These are phyloP conservation scores for Tolypocladium inflatum DNA, from an alignment of 2,329 filamentous ascomycete species.

Conservation along the genomic window DNA sequence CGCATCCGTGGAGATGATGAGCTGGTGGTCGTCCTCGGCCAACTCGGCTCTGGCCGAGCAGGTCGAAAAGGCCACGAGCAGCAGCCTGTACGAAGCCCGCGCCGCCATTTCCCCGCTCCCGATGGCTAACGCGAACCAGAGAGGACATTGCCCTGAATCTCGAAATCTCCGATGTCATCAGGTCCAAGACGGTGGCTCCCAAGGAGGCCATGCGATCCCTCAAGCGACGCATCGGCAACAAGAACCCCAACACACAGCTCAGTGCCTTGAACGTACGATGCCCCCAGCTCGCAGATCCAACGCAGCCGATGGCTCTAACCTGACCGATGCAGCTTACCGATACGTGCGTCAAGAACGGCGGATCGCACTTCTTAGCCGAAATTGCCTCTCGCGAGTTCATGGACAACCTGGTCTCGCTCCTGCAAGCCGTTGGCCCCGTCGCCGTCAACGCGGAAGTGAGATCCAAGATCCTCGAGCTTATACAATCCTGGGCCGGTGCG, in stretches of 20 bases:
- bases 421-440: slow-evolving; percentile 67
- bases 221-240: slow-evolving; percentile 89
- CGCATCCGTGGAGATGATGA: slow-evolving; percentile 52
- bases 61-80: slow-evolving; percentile 89
- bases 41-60: slow-evolving; percentile 93
- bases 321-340: slow-evolving; percentile 67
- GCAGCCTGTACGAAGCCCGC: slow-evolving; percentile 62
- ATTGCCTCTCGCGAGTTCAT: slow-evolving; percentile 97
- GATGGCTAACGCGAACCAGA: slow-evolving; percentile 30
- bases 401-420: slow-evolving; percentile 86
- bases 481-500: slow-evolving; percentile 87
- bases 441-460: slow-evolving; percentile 80
- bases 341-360: slow-evolving; percentile 97
- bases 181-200: slow-evolving; percentile 93
- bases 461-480: slow-evolving; percentile 81
- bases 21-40: slow-evolving; percentile 90
- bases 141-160: slow-evolving; percentile 97
- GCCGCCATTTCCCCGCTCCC: not conserved
- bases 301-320: not conserved
- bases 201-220: slow-evolving; percentile 97
- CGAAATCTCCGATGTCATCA: slow-evolving; percentile 94
- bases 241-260: slow-evolving; percentile 94
- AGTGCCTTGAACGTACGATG: slow-evolving; percentile 74
- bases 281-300: not conserved
- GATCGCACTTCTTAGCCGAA: slow-evolving; percentile 86